phyloP scores from a whole-genome alignment of 768 basidiomycete genomes.

The Kwoniella botswanensis region DNA sequence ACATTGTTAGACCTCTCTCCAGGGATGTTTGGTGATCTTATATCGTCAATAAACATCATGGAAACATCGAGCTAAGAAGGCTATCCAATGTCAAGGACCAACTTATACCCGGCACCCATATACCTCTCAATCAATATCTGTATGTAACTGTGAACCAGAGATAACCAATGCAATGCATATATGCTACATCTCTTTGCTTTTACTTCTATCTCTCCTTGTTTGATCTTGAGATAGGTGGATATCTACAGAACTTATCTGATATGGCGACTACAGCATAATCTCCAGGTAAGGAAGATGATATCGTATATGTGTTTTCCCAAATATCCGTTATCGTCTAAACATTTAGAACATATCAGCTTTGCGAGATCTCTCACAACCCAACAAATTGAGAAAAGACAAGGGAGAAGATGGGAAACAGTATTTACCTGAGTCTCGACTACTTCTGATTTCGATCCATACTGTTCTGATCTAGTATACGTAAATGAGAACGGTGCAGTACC shows the following conservation, averaged over 20 bases:
- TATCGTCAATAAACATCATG: background rate
- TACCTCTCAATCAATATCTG: background rate
- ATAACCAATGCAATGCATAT: conserved; percentile 12
- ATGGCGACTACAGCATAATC: conserved; percentile 74
- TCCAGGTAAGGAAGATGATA: conserved; percentile 92
- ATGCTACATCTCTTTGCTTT: conserved; percentile 7
- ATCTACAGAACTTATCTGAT: conserved; percentile 85
- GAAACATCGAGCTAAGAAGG: background rate
- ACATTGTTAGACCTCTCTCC: conserved; percentile 4
- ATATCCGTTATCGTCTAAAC: conserved; percentile 57
- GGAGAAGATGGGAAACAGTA: conserved; percentile 6
- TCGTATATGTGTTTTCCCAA: conserved; percentile 75
- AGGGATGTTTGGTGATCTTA: conserved; percentile 14
- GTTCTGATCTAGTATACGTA: conserved; percentile 53
- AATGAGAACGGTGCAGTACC: conserved; percentile 97
- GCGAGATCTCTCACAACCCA: background rate
- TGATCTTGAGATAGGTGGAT: conserved; percentile 65
- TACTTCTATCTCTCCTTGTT: conserved; percentile 17
- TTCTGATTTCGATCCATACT: conserved; percentile 35
- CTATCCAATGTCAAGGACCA: background rate
- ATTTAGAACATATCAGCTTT: background rate
- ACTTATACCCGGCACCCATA: conserved; percentile 16
- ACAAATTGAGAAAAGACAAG: background rate
- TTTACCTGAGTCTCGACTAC: conserved; percentile 57
- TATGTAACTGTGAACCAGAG: background rate